Percentiles rank a stretch among this genome's conserved stretches.
Conservation (phyloP, 2,329 filamentous ascomycete species). For the Gnomoniopsis sp. region DNA sequence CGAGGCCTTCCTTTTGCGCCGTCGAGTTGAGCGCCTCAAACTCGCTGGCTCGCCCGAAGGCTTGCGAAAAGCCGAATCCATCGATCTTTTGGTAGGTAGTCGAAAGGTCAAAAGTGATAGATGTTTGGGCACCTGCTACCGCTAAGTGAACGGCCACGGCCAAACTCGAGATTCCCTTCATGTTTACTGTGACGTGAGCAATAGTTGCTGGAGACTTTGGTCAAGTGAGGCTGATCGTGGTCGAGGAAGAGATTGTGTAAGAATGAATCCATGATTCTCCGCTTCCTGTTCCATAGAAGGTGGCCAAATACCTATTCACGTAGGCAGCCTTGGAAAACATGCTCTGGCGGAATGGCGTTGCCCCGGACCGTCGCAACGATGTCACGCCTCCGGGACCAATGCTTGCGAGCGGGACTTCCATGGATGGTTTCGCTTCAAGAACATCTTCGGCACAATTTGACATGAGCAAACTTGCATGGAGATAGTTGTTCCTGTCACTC, state of each 20-base stretch:
- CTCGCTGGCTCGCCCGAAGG: slow-evolving; percentile 41
- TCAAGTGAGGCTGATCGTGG: background rate
- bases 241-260: background rate
- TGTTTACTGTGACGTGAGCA: background rate
- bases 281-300: too few species aligned
- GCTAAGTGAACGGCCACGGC: background rate
- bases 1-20: slow-evolving; percentile 34
- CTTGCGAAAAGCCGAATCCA: slow-evolving; percentile 47
- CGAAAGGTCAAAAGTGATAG: slow-evolving; percentile 26
- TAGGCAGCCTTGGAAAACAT: background rate
- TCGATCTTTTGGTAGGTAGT: slow-evolving; percentile 36
- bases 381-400: background rate
- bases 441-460: background rate
- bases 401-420: background rate
- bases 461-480: background rate
- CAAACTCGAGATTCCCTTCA: background rate
- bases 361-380: slow-evolving; percentile 2
- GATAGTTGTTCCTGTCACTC: background rate
- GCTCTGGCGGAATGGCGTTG: background rate
- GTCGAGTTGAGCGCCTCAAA: slow-evolving; percentile 31
- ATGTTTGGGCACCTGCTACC: slow-evolving; percentile 19
- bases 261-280: background rate
- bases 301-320: background rate
- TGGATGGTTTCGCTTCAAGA: background rate
- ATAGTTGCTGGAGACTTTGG: background rate